Evolutionary conservation across 116 monocot genomes (phyloP), one percentile per base, ranked within the genome.

Genomic region (Papilionanthe hybrid): DNA sequence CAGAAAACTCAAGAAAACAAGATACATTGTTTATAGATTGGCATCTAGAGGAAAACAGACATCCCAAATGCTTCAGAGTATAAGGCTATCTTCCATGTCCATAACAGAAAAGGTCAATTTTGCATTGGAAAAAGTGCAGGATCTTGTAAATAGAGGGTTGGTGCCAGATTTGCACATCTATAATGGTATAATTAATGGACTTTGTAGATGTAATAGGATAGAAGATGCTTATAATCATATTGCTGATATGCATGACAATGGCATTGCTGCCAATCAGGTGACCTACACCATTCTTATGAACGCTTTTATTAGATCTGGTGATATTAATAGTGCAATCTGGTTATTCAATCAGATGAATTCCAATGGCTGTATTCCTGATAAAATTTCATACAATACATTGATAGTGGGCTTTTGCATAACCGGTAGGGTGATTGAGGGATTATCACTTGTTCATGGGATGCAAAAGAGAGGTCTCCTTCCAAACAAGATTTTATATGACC

Each of bases 391-490:
- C 42, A 78, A 81, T 15, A 86, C 83, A 76, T 65, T 89, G 9
- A 72, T 86, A 42, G 81, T 79, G 25, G 81, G 86, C 17, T 55
- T 86, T 57, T 83, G 80, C 66, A 32, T 44, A 45, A 55, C 48
- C 77, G 79, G 81, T 49, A 83, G 86, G 58, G 72, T 67, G 22
- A 72, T 63, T 37, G 85, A 89, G 42, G 89, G 86, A 75, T 79
- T 86, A 55, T 81, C 81, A 27, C 47, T 86, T 79, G 19, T 67
- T 76, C 32, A 81, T 77, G 76, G 79, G 83, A 85, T 83, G 85
- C 78, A 81, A n/a, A 88, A 88, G 72, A 83, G 81, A 86, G 89
- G 89, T 28, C 67, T 86, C 72, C 8, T 83, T 75, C 89, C 85
- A 7, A 83, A 74, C 63, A 74, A 86, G 29, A 47, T 72, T 75